Evolutionary conservation across 768 basidiomycete genomes (phyloP), one percentile per base, ranked within the genome.

Genomic region (Leucogyrophana mollusca): DNA sequence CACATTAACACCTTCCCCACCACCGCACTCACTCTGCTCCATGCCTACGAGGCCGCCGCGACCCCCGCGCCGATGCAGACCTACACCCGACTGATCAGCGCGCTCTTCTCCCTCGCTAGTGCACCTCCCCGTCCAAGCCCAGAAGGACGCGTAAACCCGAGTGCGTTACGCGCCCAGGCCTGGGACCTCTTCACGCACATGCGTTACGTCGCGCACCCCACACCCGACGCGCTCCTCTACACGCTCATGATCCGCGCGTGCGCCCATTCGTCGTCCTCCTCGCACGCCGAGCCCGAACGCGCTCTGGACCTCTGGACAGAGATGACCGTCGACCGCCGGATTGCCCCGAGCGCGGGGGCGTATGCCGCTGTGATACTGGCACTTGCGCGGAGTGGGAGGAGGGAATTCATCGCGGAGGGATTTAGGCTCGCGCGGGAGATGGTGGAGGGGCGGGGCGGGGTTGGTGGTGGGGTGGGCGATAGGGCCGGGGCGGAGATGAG

Each of bases 131-230:
- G 30, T 62, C 56, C 27, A 52, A 52, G 14, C 38, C 50, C 6
- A 20, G 52, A 20, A 43, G 3, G 27, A 25, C 23, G 13, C 40
- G 11, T 24, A 41, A 6, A 14, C 30, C 24, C 32, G 47, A 18
- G 49, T 75, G 55, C 74, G 1, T 79, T 79, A 2, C 79, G 78
- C 24, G 87, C 89, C 0, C 85, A 90, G 50, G 94, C 90, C 3
- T 96, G 92, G 91, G 91, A 98, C 59, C 78, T 97, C 33, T 97
- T 91, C 64, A 73, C 88, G 2, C 95, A 99, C 65, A 94, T 96
- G 90, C 90, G 95, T 37, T 94, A 96, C 50, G 89, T 90, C 11
- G 91, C 95, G 1, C 93, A 98, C 61, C 84, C 92, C 1, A 69
- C 71, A 3, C 94, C 94, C 0, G 82, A 87, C 51, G 72, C 72